Conservation (phyloP, 345 rosid species). For the Angophora floribunda region DNA sequence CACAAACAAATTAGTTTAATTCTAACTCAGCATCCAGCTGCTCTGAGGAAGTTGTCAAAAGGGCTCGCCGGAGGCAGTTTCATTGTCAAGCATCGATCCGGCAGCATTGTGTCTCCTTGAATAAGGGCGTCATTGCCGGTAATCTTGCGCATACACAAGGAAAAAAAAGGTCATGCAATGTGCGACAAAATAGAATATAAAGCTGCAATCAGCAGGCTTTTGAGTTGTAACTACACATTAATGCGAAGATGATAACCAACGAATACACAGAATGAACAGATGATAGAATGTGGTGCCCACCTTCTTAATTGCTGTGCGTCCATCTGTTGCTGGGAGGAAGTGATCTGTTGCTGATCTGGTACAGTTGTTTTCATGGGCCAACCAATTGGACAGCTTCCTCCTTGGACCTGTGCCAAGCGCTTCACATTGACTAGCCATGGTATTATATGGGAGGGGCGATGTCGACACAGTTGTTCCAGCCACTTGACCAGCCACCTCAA, state of each 20-base stretch:
- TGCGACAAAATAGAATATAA: background rate
- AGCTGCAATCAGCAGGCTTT: background rate
- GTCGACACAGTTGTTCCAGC: slow-evolving; percentile 70
- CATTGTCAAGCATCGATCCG: slow-evolving; percentile 46
- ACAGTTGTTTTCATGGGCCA: slow-evolving; percentile 51
- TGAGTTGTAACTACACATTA: background rate
- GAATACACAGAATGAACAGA: background rate
- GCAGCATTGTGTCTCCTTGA: slow-evolving; percentile 4
- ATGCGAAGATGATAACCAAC: background rate
- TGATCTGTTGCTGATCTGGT: slow-evolving; percentile 6
- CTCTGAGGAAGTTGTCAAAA: slow-evolving; percentile 86
- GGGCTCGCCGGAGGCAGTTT: slow-evolving; percentile 93
- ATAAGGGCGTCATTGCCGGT: background rate
- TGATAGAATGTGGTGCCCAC: slow-evolving; percentile 6
- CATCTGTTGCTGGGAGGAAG: slow-evolving; percentile 12
- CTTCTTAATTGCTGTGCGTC: slow-evolving; percentile 28
- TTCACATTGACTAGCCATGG: slow-evolving; percentile 83
- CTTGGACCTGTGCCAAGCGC: slow-evolving; percentile 71
- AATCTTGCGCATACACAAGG: background rate
- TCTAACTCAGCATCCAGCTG: slow-evolving; percentile 46
- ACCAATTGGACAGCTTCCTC: slow-evolving; percentile 88
- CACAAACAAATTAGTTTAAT: background rate
- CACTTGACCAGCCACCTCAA: slow-evolving; percentile 93
- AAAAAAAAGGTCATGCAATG: background rate
- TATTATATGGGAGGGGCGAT: slow-evolving; percentile 79